phyloP scores from a whole-genome alignment of 2,329 filamentous ascomycete species.

The Colletotrichum truncatum region DNA sequence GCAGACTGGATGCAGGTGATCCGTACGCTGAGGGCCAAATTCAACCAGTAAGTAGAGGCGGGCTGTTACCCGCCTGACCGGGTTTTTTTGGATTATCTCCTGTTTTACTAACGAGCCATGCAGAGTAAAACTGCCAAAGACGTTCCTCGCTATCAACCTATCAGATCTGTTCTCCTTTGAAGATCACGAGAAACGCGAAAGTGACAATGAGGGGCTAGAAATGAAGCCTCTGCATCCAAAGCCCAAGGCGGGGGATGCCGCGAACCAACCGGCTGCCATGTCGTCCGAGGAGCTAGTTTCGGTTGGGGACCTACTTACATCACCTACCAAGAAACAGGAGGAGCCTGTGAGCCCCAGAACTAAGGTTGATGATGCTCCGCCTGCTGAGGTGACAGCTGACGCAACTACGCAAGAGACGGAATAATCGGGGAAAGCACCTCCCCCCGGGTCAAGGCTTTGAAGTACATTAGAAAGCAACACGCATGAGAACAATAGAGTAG shows the following conservation, averaged over 20 bases:
- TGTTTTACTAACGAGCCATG: conserved; percentile 3
- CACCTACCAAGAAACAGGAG: background rate
- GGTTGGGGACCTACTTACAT: conserved; percentile 28
- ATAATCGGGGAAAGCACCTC: background rate
- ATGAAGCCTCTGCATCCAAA: conserved; percentile 51
- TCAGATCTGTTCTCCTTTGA: conserved; percentile 71
- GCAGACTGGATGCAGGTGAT: conserved; percentile 97
- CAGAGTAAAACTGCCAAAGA: conserved; percentile 73
- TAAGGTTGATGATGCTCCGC: background rate
- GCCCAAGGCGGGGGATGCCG: conserved; percentile 18
- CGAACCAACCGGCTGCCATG: background rate
- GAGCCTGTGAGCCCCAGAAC: conserved; percentile 6
- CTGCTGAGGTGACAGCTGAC: background rate
- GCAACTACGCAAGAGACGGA: background rate
- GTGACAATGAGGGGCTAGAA: conserved; percentile 57
- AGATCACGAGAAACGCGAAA: conserved; percentile 60
- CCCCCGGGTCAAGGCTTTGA: background rate
- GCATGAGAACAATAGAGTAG: background rate
- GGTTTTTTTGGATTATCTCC: background rate
- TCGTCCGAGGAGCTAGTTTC: conserved; percentile 22
- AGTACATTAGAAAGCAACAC: background rate
- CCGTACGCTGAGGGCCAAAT: conserved; percentile 92
- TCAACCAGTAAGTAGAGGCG: conserved; percentile 80
- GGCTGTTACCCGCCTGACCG: too few species aligned
- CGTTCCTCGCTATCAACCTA: conserved; percentile 71